A percentile compares a stretch with the other conserved stretches of the same genome.
Evolutionary conservation across 768 basidiomycete species (phyloP).

Genomic region (Mrakia gelida): DNA sequence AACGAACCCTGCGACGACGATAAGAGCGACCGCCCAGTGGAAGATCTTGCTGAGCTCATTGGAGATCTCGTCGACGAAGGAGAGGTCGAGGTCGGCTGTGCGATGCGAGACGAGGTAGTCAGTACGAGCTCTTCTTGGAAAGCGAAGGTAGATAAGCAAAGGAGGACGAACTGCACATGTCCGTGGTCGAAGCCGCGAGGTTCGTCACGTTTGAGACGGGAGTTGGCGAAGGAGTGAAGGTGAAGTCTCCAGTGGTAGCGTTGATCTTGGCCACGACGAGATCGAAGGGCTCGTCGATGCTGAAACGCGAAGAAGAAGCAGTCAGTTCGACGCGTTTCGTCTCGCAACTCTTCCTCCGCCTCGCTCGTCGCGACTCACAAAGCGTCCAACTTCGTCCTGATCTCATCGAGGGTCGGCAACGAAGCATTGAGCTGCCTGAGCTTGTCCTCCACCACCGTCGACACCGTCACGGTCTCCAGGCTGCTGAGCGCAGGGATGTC

Average conservation of each 20-base stretch:
- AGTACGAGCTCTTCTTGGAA: background rate
- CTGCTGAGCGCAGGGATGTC: slow-evolving; percentile 66
- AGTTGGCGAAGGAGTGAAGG: slow-evolving; percentile 48
- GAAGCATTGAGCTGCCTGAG: slow-evolving; percentile 73
- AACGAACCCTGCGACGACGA: slow-evolving; percentile 53
- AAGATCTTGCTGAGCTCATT: slow-evolving; percentile 71
- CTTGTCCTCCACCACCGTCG: slow-evolving; percentile 66
- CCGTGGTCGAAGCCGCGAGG: background rate
- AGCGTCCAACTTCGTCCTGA: slow-evolving; percentile 63
- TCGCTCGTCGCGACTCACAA: slow-evolving; percentile 53
- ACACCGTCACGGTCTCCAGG: slow-evolving; percentile 74
- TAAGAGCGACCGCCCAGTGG: slow-evolving; percentile 70
- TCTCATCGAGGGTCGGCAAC: slow-evolving; percentile 68
- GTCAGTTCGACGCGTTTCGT: background rate
- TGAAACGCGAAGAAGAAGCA: background rate
- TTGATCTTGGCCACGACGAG: slow-evolving; percentile 57
- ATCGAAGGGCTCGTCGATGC: slow-evolving; percentile 33
- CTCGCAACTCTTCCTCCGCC: background rate
- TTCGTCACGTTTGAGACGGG: slow-evolving; percentile 33
- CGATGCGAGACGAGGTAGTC: background rate
- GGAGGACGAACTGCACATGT: slow-evolving; percentile 55
- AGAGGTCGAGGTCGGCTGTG: slow-evolving; percentile 60
- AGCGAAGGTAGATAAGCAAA: background rate
- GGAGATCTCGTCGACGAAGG: slow-evolving; percentile 79
- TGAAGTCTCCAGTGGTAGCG: slow-evolving; percentile 63